A percentile compares a stretch with the other conserved stretches of the same genome.
phyloP scores from a whole-genome alignment of 2,329 filamentous ascomycete species.

The Penicillium sp. region DNA sequence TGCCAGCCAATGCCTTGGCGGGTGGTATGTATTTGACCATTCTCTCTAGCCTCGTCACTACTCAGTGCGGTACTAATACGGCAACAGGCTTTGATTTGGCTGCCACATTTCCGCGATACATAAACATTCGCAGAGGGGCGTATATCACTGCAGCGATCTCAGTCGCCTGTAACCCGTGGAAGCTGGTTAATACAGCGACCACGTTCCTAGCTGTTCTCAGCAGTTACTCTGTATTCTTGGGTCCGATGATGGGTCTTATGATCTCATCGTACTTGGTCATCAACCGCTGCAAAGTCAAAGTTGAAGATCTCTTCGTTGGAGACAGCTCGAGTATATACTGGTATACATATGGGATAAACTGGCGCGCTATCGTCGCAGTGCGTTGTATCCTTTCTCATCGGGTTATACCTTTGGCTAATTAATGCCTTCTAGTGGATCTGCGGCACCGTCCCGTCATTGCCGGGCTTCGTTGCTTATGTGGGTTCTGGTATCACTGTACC shows the following conservation, averaged over 20 bases:
- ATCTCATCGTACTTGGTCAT: slow-evolving; percentile 45
- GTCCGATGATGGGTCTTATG: slow-evolving; percentile 44
- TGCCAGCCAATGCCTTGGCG: neutral
- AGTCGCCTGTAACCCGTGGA: slow-evolving; percentile 23
- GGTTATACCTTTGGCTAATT: neutral
- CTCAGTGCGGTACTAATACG: neutral
- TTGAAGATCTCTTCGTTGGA: neutral
- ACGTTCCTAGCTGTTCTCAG: slow-evolving; percentile 21
- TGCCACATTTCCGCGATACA: slow-evolving; percentile 48
- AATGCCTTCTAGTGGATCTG: neutral
- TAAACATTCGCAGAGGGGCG: slow-evolving; percentile 54
- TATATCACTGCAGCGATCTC: slow-evolving; percentile 43
- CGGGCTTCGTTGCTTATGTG: neutral
- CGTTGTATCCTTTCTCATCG: neutral
- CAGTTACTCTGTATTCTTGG: slow-evolving; percentile 44
- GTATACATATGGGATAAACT: neutral
- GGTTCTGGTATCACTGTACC: neutral
- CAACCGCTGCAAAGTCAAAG: slow-evolving; percentile 36
- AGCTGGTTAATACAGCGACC: slow-evolving; percentile 21
- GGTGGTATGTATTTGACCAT: neutral
- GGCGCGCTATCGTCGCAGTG: neutral
- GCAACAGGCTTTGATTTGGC: slow-evolving; percentile 32
- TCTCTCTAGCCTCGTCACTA: neutral
- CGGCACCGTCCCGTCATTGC: neutral
- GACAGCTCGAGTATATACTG: neutral